Evolutionary conservation across 2,329 filamentous ascomycete species (phyloP), one percentile per base, ranked within the genome.

Genomic region (Xylariaceae sp.): DNA sequence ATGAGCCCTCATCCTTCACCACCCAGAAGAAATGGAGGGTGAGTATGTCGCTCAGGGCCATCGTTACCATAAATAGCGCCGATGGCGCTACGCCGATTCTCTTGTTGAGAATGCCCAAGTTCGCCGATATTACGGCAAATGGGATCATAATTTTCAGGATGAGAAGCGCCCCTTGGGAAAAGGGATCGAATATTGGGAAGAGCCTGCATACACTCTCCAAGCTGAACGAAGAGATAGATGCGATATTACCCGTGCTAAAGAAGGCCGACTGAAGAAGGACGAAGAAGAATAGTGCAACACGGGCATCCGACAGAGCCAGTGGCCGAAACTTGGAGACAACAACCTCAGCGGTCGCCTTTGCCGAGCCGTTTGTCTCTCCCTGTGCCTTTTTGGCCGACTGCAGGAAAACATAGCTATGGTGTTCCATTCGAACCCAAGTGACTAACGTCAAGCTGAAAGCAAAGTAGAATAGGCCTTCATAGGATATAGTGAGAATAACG

Each of bases 1-100:
- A 99, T 20, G 89, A 95, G 0, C 95, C 95, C 71, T 99, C 95
- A 66, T 99, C 95, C 68, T 89, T 90, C 44, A 99, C 95, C 67
- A 96, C 91, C 86, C 91, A 99, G 76, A 99, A 99, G 79, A 99
- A 99, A 67, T 95, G 91, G 50, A 99, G 80, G 2, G 95, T 98
- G 71, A 98, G 81, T 48, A 96, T 85, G 71, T 99, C 95, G 58
- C 89, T 93, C 49, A 96, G 85, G 0, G 89, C 90, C 85, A 97
- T 96, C 48, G 96, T 92, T 2, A 93, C 78, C 89, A 97, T 97
- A 76, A 98, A 97, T 3, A 99, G 78, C 5, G 92, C 91, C 40
- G 89, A 92, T 0, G 92, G 93, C 7, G 92, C 89, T 0, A 99
- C 89, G 16, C 90, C 89, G 0, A 99, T 79, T 6, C 89, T 79